A percentile compares a stretch with the other conserved stretches of the same genome.
These are phyloP conservation scores for Nicotiana noctiflora DNA, from an alignment of 257 asterid genomes.

Conservation along the genomic window DNA sequence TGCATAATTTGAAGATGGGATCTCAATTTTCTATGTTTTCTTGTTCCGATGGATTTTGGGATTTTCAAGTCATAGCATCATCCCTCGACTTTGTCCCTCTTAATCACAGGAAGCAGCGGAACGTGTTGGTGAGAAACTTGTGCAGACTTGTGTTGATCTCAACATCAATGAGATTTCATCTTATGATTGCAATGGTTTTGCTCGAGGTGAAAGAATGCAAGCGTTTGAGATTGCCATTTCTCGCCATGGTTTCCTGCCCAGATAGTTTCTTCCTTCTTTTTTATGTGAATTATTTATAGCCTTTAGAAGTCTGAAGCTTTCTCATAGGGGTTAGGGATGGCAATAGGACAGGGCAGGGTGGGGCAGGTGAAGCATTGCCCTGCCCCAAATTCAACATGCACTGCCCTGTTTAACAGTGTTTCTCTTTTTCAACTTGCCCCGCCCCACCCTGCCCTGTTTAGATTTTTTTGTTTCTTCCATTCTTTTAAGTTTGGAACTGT, in stretches of 20 bases:
- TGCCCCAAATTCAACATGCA: too few species aligned
- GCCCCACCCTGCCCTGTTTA: not conserved
- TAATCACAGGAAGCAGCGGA: slow-evolving; percentile 69
- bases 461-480: too few species aligned
- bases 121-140: slow-evolving; percentile 72
- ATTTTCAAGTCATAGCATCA: not conserved
- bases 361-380: too few species aligned
- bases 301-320: not conserved
- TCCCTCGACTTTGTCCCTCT: not conserved
- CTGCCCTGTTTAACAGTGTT: too few species aligned
- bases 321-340: too few species aligned
- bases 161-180: slow-evolving; percentile 55
- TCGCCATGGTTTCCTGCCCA: slow-evolving; percentile 67
- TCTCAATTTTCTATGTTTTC: not conserved
- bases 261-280: slow-evolving; percentile 24
- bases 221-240: slow-evolving; percentile 75
- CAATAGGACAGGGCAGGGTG: too few species aligned
- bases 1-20: not conserved
- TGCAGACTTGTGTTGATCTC: slow-evolving; percentile 68
- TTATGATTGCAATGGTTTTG: slow-evolving; percentile 83
- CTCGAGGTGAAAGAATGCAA: slow-evolving; percentile 66
- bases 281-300: not conserved
- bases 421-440: not conserved
- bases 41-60: not conserved
- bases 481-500: too few species aligned